A percentile compares a stretch with the other conserved stretches of the same genome.
Conservation (phyloP, 371 early-diverging fungal genomes). For the Nematocida sp. region DNA sequence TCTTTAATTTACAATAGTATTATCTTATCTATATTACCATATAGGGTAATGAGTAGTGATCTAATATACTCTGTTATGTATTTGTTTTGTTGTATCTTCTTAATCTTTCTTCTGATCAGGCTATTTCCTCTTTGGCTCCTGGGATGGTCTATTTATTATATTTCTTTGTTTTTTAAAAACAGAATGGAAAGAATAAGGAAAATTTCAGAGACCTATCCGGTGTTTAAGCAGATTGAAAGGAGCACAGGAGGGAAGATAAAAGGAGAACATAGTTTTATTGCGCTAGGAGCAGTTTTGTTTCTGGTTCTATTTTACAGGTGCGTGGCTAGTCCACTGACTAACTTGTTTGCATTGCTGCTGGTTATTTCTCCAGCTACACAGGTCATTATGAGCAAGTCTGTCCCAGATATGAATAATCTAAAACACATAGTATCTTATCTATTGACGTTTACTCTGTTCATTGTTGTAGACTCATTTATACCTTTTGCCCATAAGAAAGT, state of each 20-base stretch:
- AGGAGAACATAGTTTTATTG: slow-evolving; percentile 54
- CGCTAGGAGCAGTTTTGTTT: slow-evolving; percentile 26
- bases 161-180: slow-evolving; percentile 50
- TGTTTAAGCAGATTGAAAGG: slow-evolving; percentile 52
- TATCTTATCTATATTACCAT: too few species aligned
- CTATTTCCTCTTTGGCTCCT: neutral
- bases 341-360: slow-evolving; percentile 7
- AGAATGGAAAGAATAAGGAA: slow-evolving; percentile 60
- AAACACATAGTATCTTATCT: slow-evolving; percentile 58
- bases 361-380: neutral
- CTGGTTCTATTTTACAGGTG: slow-evolving; percentile 15
- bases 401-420: slow-evolving; percentile 39
- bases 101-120: too few species aligned
- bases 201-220: slow-evolving; percentile 53
- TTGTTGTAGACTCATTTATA: slow-evolving; percentile 48
- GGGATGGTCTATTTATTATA: too few species aligned
- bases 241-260: slow-evolving; percentile 42
- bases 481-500: slow-evolving; percentile 30
- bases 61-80: too few species aligned
- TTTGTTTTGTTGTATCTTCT: too few species aligned
- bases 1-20: too few species aligned
- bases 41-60: too few species aligned
- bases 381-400: slow-evolving; percentile 44
- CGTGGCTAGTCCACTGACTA: slow-evolving; percentile 30
- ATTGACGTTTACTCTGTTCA: slow-evolving; percentile 48